Base-by-base conservation (phyloP, 75 land plant genomes). In the Cryptomeria japonica region DNA sequence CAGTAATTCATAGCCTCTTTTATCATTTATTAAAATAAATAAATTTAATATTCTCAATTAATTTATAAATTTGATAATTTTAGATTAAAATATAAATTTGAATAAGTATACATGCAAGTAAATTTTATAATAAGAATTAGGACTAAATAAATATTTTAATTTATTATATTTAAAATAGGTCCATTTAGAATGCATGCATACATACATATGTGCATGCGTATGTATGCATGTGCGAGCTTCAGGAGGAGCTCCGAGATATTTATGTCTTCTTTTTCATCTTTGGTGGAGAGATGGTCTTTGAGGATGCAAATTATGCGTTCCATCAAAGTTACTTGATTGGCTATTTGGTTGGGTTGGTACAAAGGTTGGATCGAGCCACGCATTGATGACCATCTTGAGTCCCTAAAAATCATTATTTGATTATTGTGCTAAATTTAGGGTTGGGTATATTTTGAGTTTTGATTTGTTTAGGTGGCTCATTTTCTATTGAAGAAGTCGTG, bases 331-430 rank as follows among this genome's bases (percentile, higher is more conserved):
- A 93, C 58, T 4, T 90, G 87, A 32, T 58, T 90, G 51, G 92
- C 87, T 14, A 96, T 87, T 55, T 92, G 91, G 5, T 93, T 90
- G 8, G 96, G 93, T 76, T 93, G 97, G 87, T 94, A 96, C 22
- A 93, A 82, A 8, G 95, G 93, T 8, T 91, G 36, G 37, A 96
- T 87, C 14, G 93, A 88, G 92, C 93, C 95, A 85, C 97, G 72
- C 97, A 96, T 93, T 0, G 91, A 84, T n/a, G 96, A 91, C 96
- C 97, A 96, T 86, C 93, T 91, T 83, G 94, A 56, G 80, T 91
- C 92, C 92, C 97, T 96, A 90, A 36, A 87, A 37, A 80, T 2
- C 34, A 80, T 3, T 8, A 19, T 38, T 22, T 25, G 51, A 49
- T 49, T 49, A 49, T 12, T 49, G 10, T 10, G 1, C 1, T 49